phyloP scores from a whole-genome alignment of 2,329 filamentous ascomycete species.

The Claviceps purpurea region DNA sequence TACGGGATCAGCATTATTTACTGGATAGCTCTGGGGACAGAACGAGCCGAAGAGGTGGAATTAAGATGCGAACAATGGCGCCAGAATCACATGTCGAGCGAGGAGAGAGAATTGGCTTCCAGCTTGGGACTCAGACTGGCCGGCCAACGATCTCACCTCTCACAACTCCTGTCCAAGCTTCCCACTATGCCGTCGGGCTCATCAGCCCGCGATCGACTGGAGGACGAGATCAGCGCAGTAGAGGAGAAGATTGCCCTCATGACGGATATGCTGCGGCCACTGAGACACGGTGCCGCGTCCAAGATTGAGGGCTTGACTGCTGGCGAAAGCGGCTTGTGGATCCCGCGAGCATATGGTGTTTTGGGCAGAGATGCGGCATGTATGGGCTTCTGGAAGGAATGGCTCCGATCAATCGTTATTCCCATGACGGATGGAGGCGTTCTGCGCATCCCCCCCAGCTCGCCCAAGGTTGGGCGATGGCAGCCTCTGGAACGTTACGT shows the following conservation, averaged over 20 bases:
- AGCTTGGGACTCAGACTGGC: slow-evolving; percentile 83
- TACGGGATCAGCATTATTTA: slow-evolving; percentile 86
- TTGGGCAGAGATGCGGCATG: slow-evolving; percentile 72
- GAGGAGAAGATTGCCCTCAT: slow-evolving; percentile 96
- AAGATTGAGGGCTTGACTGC: slow-evolving; percentile 96
- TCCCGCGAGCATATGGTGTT: slow-evolving; percentile 83
- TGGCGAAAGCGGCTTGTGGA: slow-evolving; percentile 92
- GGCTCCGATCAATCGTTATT: slow-evolving; percentile 84
- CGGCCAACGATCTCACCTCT: slow-evolving; percentile 76
- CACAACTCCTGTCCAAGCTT: slow-evolving; percentile 71
- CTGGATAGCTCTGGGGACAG: slow-evolving; percentile 76
- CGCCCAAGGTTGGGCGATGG: slow-evolving; percentile 85
- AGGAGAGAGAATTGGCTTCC: slow-evolving; percentile 82
- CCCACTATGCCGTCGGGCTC: slow-evolving; percentile 72
- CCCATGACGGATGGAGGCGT: slow-evolving; percentile 88
- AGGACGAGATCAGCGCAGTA: slow-evolving; percentile 88
- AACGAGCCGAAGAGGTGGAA: slow-evolving; percentile 74
- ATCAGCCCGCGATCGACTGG: slow-evolving; percentile 64
- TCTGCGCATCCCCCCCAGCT: slow-evolving; percentile 72
- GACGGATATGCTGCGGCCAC: slow-evolving; percentile 85
- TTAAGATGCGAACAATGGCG: slow-evolving; percentile 72
- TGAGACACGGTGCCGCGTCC: slow-evolving; percentile 85
- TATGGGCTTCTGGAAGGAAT: slow-evolving; percentile 96
- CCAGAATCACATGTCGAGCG: slow-evolving; percentile 76
- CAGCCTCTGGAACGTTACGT: slow-evolving; percentile 94